Evolutionary conservation across 2,329 filamentous ascomycete species (phyloP).

Genomic region (Erysiphe neolycopersici): DNA sequence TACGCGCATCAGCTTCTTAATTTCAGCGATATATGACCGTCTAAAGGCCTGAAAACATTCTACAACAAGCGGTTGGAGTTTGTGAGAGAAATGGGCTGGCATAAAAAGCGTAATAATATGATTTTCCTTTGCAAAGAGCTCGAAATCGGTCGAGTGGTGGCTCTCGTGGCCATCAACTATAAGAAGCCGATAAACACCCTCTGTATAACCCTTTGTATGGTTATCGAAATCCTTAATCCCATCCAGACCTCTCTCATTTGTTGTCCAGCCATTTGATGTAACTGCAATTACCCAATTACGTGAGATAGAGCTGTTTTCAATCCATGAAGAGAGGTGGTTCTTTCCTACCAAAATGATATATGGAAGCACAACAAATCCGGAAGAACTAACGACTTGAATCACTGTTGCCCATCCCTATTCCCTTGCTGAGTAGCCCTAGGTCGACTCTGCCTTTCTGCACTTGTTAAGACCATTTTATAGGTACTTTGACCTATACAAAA

Average conservation of each 20-base stretch:
- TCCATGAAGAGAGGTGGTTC: neutral
- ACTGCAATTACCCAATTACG: neutral
- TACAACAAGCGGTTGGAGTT: slow-evolving; percentile 15
- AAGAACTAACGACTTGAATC: slow-evolving; percentile 9
- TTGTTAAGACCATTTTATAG: slow-evolving; percentile 4
- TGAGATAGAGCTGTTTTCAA: neutral
- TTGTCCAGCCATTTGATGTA: neutral
- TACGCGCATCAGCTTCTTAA: neutral
- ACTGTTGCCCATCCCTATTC: slow-evolving; percentile 10
- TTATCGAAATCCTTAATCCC: neutral
- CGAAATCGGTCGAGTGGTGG: neutral
- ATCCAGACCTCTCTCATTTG: neutral
- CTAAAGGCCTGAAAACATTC: slow-evolving; percentile 15
- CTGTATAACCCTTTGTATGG: neutral
- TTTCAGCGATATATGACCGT: neutral
- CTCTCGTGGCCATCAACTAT: neutral
- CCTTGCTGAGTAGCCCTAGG: slow-evolving; percentile 5
- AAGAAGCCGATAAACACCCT: neutral
- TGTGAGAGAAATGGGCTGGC: slow-evolving; percentile 13
- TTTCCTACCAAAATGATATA: slow-evolving; percentile 1
- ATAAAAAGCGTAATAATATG: slow-evolving; percentile 5
- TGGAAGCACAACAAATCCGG: slow-evolving; percentile 5
- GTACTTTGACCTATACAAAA: slow-evolving; percentile 6
- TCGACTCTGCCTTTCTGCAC: slow-evolving; percentile 3
- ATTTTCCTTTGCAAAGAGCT: neutral